phyloP scores from a whole-genome alignment of 2,329 filamentous ascomycete genomes.

The Fusarium sp. region DNA sequence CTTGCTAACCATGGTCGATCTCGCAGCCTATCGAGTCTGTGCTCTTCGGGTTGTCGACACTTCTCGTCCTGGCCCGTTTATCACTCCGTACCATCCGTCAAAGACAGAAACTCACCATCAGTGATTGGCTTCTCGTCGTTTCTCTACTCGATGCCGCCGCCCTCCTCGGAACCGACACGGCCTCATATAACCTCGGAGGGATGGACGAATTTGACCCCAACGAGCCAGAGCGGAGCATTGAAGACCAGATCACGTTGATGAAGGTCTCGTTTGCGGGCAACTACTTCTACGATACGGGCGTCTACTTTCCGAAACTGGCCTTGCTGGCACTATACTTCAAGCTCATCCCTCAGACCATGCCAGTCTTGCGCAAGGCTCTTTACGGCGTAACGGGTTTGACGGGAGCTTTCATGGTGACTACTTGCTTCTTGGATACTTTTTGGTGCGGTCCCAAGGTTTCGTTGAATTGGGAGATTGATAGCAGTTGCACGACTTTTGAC shows the following conservation, averaged over 20 bases:
- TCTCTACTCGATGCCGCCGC: slow-evolving; percentile 44
- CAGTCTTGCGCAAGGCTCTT: slow-evolving; percentile 38
- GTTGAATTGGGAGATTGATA: slow-evolving; percentile 44
- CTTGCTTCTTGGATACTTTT: slow-evolving; percentile 46
- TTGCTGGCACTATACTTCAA: slow-evolving; percentile 46
- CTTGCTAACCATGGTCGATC: slow-evolving; percentile 17
- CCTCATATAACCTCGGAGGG: slow-evolving; percentile 44
- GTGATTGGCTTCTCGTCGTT: slow-evolving; percentile 45
- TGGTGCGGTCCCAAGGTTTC: slow-evolving; percentile 46
- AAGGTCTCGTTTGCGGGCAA: slow-evolving; percentile 48
- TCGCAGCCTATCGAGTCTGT: slow-evolving; percentile 46
- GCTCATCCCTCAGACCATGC: slow-evolving; percentile 43
- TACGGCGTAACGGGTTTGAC: slow-evolving; percentile 40
- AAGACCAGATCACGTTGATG: slow-evolving; percentile 37
- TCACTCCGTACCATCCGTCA: slow-evolving; percentile 43
- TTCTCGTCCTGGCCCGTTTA: slow-evolving; percentile 40
- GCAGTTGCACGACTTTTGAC: slow-evolving; percentile 40
- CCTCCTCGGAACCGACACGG: slow-evolving; percentile 42
- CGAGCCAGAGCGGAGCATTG: slow-evolving; percentile 8
- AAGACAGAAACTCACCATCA: slow-evolving; percentile 42
- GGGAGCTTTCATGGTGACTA: slow-evolving; percentile 37
- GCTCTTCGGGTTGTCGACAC: slow-evolving; percentile 37
- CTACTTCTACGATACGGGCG: slow-evolving; percentile 48
- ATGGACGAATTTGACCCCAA: slow-evolving; percentile 44
- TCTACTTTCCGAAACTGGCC: slow-evolving; percentile 47